These are phyloP conservation scores for Leccinum griseonigrum DNA, from an alignment of 1,284 basidiomycete species.

Conservation along the genomic window DNA sequence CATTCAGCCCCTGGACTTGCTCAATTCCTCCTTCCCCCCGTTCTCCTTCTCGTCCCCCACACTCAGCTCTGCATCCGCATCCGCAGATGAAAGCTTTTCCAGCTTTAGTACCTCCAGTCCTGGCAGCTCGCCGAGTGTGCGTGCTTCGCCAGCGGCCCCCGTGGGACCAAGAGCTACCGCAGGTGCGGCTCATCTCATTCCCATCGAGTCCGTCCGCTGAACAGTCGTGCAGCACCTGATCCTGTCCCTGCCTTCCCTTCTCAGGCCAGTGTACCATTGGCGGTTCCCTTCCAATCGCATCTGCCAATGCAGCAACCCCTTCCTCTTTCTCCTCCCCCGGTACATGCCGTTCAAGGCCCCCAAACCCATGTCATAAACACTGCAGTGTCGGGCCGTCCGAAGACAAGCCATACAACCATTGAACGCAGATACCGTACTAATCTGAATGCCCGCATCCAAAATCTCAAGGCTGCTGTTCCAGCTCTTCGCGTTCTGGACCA, in stretches of 20 bases:
- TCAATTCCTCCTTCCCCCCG: conserved; percentile 39
- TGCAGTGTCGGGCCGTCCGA: conserved; percentile 50
- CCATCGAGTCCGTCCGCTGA: background rate
- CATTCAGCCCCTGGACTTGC: conserved; percentile 30
- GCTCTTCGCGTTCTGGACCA: conserved; percentile 74
- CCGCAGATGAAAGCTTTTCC: conserved; percentile 25
- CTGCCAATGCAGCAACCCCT: conserved; percentile 22
- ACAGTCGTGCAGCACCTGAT: conserved; percentile 16
- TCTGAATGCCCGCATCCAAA: conserved; percentile 85
- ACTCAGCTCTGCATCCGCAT: conserved; percentile 30
- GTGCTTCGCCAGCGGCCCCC: conserved; percentile 20
- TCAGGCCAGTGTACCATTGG: conserved; percentile 33
- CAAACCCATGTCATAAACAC: conserved; percentile 29
- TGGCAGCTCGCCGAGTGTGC: conserved; percentile 14
- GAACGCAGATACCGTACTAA: conserved; percentile 89
- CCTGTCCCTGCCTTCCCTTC: conserved; percentile 14
- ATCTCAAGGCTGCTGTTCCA: conserved; percentile 78
- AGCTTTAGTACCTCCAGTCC: conserved; percentile 25
- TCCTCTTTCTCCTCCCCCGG: conserved; percentile 35
- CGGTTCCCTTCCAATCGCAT: conserved; percentile 23
- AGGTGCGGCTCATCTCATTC: conserved; percentile 13
- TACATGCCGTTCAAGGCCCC: conserved; percentile 24
- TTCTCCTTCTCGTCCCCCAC: conserved; percentile 41
- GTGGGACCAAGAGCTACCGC: background rate
- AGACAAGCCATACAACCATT: conserved; percentile 89